Evolutionary conservation across 2,329 filamentous ascomycete species (phyloP), one percentile per base, ranked within the genome.

Genomic region (Penicillium sp.): DNA sequence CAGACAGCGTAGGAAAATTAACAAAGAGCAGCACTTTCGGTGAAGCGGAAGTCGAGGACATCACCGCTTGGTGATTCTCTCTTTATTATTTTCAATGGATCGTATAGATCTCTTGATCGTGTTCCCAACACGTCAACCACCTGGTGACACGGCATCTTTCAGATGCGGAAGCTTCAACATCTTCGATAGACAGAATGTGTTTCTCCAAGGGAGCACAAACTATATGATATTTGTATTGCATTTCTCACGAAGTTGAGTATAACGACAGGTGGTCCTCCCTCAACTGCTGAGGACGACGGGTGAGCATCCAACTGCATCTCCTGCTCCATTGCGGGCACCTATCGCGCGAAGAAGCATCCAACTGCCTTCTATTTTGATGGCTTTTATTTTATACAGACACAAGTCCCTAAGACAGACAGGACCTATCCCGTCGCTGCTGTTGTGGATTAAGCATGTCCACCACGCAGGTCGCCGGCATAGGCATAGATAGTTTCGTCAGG

Each of bases 11-110:
- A 60, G 85, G 85, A 16, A 76, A 83, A 64, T 73, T 92, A 60
- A 90, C 84, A 18, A 96, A 96, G 78, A 91, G 83, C 56, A 96
- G 91, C 74, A 94, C 90, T 0, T 96, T 97, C 77, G 92, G 93
- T 16, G 92, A 97, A 75, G 92, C 91, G 1, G 94, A 97, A 74
- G 91, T 97, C 20, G 93, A 93, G 59, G 94, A 97, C 69, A 96
- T 97, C 64, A 96, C 91, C 33, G 91, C 91, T 21, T 97, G 92
- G 92, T 97, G 83, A 53, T 26, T 2, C 12, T 74, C 61, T 20
- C 38, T 46, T 35, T 57, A 42, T 16, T 8, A n/a, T 12, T 18
- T 21, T 48, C 24, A 26, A 40, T 21, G 18, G 48, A 40, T 42
- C 23, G 38, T 45, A 23, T 33, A 45, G 24, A 53, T 40, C 26